These are phyloP conservation scores for Dictyostelium brefeldianum DNA, from an alignment of 78 protist species.

Conservation along the genomic window DNA sequence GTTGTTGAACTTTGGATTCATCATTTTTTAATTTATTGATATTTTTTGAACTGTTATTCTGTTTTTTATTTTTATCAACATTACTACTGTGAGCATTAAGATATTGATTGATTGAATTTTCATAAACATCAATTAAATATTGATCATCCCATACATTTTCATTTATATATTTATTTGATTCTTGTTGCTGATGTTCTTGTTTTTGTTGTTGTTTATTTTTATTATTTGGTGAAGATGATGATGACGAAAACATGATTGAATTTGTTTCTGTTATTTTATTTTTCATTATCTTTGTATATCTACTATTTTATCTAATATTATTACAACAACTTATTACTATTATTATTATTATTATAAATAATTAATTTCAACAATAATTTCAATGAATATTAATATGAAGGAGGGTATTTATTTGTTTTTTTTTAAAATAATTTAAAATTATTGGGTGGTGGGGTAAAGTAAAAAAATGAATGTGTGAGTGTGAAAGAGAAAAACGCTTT, in stretches of 20 bases:
- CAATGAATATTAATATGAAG: too few relatives aligned
- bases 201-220: not conserved
- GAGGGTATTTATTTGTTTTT: not conserved
- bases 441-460: not conserved
- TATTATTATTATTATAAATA: too few relatives aligned
- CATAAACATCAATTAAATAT: slow-evolving; percentile 42
- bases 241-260: slow-evolving; percentile 18
- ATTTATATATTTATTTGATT: not conserved
- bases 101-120: slow-evolving; percentile 39
- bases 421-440: too few relatives aligned
- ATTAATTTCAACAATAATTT: too few relatives aligned
- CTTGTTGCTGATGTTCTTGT: not conserved
- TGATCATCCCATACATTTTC: slow-evolving; percentile 63
- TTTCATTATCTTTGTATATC: not conserved
- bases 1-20: too few relatives aligned
- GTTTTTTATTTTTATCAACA: not conserved
- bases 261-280: slow-evolving; percentile 14
- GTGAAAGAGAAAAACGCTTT: too few relatives aligned
- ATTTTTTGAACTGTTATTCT: too few relatives aligned
- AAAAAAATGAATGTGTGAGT: too few relatives aligned
- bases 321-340: too few relatives aligned
- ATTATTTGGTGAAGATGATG: not conserved
- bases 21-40: too few relatives aligned
- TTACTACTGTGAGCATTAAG: slow-evolving; percentile 33
- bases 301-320: too few relatives aligned